Base-by-base conservation (phyloP, 2,329 filamentous ascomycete genomes). In the Penicillium sp. region DNA sequence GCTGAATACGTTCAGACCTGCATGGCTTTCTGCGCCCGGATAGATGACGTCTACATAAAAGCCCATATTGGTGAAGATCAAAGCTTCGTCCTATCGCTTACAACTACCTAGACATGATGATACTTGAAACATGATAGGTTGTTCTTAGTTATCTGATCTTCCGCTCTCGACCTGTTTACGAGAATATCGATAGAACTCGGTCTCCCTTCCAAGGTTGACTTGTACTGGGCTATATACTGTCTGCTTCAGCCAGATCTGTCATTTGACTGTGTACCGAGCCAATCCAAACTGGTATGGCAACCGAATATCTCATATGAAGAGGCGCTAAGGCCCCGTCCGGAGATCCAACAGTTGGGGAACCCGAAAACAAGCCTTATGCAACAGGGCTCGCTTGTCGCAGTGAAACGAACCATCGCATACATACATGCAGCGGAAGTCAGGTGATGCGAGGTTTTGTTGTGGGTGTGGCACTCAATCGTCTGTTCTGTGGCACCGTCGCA, bases 351-450 rank as follows among this genome's bases (percentile, higher is more conserved):
- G 13, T 12, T 11, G 19, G 29, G 40, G 29, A 34, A 35, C 14
- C 29, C 16, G n/a, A 22, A 29, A 44, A 45, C 41, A 49, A 49
- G 35, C 34, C 28, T 45, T 41, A 36, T 37, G 46, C 39, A 34
- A 41, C 14, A 49, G 30, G 41, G 35, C 35, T 46, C 41, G 41
- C 34, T 38, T 45, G 41, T 45, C 41, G 19, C 22, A 49, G 41
- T 22, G 13, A 13, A 25, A 34, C 43, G 29, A 34, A 37, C 41
- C 25, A 25, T 10, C 31, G 52, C 25, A 38, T 45, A 55, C 25
- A 38, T 45, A 55, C 44, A 55, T 55, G 38, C 42, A 42, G 47
- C 16, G 40, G 27, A 11, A 42, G 41, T 58, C 52, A 55, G 52
- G 41, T 53, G 52, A 56, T 46, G 44, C 31, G 38, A 44, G 31